Evolutionary conservation across 2,329 filamentous ascomycete genomes (phyloP).

Genomic region (Xylaria hypoxylon): DNA sequence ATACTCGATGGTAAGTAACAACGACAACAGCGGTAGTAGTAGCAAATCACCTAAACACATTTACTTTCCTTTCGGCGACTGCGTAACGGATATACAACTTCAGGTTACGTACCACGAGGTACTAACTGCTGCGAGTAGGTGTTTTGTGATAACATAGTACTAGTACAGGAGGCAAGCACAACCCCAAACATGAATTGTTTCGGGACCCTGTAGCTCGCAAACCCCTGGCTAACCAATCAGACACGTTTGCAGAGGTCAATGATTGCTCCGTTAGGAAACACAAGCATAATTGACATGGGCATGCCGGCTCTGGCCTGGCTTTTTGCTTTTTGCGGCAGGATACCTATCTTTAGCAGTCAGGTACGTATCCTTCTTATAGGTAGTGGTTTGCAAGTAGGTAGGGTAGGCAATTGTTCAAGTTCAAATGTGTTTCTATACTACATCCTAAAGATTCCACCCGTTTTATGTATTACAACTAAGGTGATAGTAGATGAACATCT

Average conservation of each 20-base stretch:
- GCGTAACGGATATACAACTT: neutral
- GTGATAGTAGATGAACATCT: too few relatives aligned
- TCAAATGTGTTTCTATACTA: too few relatives aligned
- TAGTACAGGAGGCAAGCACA: conserved; percentile 8
- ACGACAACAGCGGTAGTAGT: neutral
- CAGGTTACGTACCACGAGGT: too few relatives aligned
- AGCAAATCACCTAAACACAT: neutral
- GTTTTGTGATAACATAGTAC: neutral
- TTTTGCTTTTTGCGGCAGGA: neutral
- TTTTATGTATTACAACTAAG: too few relatives aligned
- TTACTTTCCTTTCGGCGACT: neutral
- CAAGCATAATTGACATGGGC: conserved; percentile 11
- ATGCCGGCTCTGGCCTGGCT: neutral
- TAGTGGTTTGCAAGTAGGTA: too few relatives aligned
- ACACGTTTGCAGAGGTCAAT: neutral
- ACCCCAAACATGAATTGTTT: conserved; percentile 26
- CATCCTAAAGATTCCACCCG: too few relatives aligned
- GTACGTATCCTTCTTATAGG: neutral
- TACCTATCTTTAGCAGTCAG: neutral
- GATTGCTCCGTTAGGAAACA: conserved; percentile 36
- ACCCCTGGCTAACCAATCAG: conserved; percentile 27
- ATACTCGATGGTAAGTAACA: too few relatives aligned
- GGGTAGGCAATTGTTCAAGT: too few relatives aligned
- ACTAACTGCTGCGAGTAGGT: too few relatives aligned
- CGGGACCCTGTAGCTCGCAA: conserved; percentile 24